Evolutionary conservation across 345 rosid genomes (phyloP).

Genomic region (Eucalyptus fibrosa): DNA sequence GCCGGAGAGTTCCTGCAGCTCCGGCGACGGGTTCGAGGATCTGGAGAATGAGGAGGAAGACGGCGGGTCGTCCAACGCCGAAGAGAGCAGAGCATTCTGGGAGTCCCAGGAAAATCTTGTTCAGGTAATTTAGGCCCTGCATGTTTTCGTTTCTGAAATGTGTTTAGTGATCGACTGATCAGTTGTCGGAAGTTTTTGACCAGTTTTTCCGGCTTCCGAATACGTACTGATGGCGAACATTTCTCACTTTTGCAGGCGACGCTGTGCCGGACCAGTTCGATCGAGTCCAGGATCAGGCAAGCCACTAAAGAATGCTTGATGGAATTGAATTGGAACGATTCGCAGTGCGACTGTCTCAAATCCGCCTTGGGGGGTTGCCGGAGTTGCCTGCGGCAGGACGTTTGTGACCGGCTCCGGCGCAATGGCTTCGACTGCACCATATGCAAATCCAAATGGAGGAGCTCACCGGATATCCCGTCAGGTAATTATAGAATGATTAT

Average conservation of each 20-base stretch:
- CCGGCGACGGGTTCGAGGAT: neutral
- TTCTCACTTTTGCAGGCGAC: slow-evolving; percentile 35
- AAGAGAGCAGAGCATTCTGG: slow-evolving; percentile 59
- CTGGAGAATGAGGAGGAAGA: slow-evolving; percentile 9
- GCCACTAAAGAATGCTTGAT: slow-evolving; percentile 44
- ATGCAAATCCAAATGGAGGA: slow-evolving; percentile 80
- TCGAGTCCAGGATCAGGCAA: slow-evolving; percentile 57
- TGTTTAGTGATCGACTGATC: neutral
- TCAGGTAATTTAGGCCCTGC: slow-evolving; percentile 25
- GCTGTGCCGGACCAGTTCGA: slow-evolving; percentile 40
- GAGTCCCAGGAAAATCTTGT: slow-evolving; percentile 57
- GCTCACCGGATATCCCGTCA: slow-evolving; percentile 51
- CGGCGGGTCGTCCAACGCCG: slow-evolving; percentile 1
- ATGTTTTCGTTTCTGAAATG: no score
- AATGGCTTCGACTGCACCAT: slow-evolving; percentile 43
- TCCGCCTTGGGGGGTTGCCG: slow-evolving; percentile 40
- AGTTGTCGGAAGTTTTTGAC: neutral
- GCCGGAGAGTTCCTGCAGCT: neutral
- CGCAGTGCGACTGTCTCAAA: slow-evolving; percentile 36
- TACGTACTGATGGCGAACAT: neutral
- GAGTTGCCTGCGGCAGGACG: slow-evolving; percentile 37
- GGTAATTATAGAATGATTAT: slow-evolving; percentile 16
- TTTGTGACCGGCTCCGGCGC: slow-evolving; percentile 39
- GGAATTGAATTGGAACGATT: slow-evolving; percentile 11
- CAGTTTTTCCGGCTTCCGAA: neutral